phyloP scores from a whole-genome alignment of 306 rosid genomes.

The Calophaca sinica region DNA sequence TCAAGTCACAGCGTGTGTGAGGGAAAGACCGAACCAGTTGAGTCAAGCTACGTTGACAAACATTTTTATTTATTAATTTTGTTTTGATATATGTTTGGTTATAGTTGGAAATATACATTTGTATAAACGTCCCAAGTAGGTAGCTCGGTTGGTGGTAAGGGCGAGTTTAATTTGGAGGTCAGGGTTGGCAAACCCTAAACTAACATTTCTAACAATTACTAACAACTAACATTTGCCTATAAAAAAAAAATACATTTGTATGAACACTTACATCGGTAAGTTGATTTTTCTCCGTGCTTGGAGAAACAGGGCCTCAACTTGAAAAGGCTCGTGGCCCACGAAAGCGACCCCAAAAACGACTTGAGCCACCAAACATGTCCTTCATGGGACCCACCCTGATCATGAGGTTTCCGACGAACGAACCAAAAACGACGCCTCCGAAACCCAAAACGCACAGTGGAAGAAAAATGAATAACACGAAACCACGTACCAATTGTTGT shows the following conservation, averaged over 20 bases:
- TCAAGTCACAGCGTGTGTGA: too few species aligned
- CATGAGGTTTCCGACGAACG: background rate
- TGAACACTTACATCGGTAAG: background rate
- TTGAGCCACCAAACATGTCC: conserved; percentile 49
- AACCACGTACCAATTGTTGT: conserved; percentile 53
- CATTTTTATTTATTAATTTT: background rate
- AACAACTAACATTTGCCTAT: too few species aligned
- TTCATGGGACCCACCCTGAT: conserved; percentile 26
- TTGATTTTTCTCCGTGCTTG: conserved; percentile 1
- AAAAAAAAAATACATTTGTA: too few species aligned
- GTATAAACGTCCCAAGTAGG: too few species aligned
- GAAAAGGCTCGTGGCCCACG: background rate
- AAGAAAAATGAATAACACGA: background rate
- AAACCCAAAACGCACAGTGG: conserved; percentile 7
- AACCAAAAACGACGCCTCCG: background rate
- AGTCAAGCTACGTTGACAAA: too few species aligned
- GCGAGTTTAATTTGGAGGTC: too few species aligned
- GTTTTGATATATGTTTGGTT: background rate
- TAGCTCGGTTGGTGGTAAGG: too few species aligned
- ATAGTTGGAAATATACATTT: background rate
- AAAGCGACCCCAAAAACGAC: conserved; percentile 46
- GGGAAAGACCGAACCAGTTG: too few species aligned
- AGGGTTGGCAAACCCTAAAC: too few species aligned
- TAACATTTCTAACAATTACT: too few species aligned
- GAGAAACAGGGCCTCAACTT: background rate